Base-by-base conservation (phyloP, 768 basidiomycete genomes). In the Pholiota conissans region DNA sequence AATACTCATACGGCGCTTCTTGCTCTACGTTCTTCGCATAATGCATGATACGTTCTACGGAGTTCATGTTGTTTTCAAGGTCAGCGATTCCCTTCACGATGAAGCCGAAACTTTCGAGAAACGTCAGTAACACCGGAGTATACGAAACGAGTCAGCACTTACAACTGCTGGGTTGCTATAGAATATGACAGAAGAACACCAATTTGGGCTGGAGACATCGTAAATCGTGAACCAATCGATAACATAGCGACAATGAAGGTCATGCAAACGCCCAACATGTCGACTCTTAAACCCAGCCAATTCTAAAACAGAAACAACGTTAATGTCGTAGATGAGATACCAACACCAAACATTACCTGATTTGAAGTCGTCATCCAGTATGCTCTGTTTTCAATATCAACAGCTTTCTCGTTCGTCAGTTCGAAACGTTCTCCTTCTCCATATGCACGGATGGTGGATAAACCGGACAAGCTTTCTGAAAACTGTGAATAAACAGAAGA, bases 51-150 rank as follows among this genome's bases (percentile, higher is more conserved):
- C 95, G 87, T 68, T 92, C 90, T 4, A 91, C 89, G n/a, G 86
- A 84, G 68, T 93, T 93, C 91, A 95, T 94, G 71, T 95, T 84
- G 71, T 97, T 96, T 71, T 96, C 93, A 10, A 95, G 87, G 67
- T 95, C 93, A 2, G 90, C 86, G 37, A 79, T 80, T 70, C 91
- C 89, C 8, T 88, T 84, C 39, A 90, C 83, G 69, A 91, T 79
- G 84, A 84, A 91, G 18, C 84, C 84, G 62, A 92, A 90, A 61
- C 84, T 87, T 58, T 18, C 47, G 24, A 28, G 11, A 39, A 29
- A 39, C 26, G 61, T 55, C 45, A 48, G 42, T 18, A 45, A 45
- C 48, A 32, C 45, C 39, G 20, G 26, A 28, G 20, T 14, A 55
- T 49, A 30, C 35, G 48, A 34, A 55, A n/a, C 9, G 24, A 46